Base-by-base conservation (phyloP, 495 filamentous ascomycete species). In the Aspergillus haitiensis region DNA sequence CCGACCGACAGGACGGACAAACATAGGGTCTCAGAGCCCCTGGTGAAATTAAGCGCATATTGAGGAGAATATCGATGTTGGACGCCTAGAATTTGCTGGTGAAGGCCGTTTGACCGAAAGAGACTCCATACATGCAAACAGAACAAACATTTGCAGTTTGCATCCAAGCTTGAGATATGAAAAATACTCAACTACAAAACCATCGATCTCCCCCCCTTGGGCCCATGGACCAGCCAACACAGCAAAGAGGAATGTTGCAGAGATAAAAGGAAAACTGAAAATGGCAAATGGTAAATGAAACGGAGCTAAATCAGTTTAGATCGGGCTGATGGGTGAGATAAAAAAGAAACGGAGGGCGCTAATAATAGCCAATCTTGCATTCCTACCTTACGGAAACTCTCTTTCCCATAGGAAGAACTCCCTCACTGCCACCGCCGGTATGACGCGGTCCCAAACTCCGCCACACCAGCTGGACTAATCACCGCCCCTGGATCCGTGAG, bases 1-100 rank as follows among this genome's bases (percentile, higher is more conserved):
- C 70, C 60, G 71, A 64, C 15, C 74, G 70, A 56, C 77, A 80
- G 12, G 77, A 76, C 13, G 70, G 64, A 58, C 77, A 78, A 59
- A 78, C 60, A 46, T 78, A 80, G 6, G 71, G 69, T 55, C 75
- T 75, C 34, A 77, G 56, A 5, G 66, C 64, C 44, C 64, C 65
- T 62, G 68, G 64, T 15, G 69, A 56, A 57, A 76, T 67, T 55
- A 69, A 58, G 46, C 72, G 74, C 75, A 80, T 78, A 59, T 60
- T 72, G 65, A 53, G 52, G 58, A 52, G 39, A 44, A 47, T 52
- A 27, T 56, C 15, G 36, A 21, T 16, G 58, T 52, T 46, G 46
- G 47, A 5, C 50, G 12, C 21, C 21, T 3, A 27, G 21, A 27
- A 27, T 27, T 27, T 27, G 21, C 1, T 27, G 21, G 21, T 27